Conservation (phyloP, 495 filamentous ascomycete species). For the Penicillium coprophilum region DNA sequence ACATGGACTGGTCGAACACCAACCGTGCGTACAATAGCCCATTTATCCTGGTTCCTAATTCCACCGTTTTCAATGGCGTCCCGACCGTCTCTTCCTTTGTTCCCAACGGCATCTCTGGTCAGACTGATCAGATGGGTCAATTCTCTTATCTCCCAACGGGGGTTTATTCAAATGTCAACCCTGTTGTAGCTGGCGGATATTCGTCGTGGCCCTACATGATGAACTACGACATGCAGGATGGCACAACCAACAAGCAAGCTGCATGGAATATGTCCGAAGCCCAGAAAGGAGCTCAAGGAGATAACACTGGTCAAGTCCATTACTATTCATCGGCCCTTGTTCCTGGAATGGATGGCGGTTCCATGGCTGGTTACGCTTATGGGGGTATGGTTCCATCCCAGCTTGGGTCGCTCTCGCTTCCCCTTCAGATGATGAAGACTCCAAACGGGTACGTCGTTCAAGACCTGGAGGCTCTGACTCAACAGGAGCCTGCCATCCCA, state of each 20-base stretch:
- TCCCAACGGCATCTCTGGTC: conserved; percentile 19
- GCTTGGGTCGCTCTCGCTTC: conserved; percentile 28
- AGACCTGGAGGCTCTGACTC: conserved; percentile 68
- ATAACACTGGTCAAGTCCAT: conserved; percentile 20
- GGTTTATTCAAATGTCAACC: conserved; percentile 27
- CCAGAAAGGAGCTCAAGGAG: conserved; percentile 23
- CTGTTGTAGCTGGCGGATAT: conserved; percentile 29
- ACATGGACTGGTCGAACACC: conserved; percentile 29
- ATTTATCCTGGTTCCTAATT: conserved; percentile 33
- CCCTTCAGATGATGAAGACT: conserved; percentile 46
- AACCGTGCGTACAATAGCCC: conserved; percentile 34
- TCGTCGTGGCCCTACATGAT: conserved; percentile 32
- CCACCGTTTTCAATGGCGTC: conserved; percentile 27
- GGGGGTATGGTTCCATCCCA: conserved; percentile 21
- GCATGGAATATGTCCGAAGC: conserved; percentile 26
- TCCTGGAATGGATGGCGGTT: conserved; percentile 22
- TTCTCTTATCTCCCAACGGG: conserved; percentile 31
- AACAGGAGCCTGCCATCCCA: conserved; percentile 80
- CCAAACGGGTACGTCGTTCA: conserved; percentile 57
- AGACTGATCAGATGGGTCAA: conserved; percentile 31
- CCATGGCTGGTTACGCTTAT: conserved; percentile 28
- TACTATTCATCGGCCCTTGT: conserved; percentile 23
- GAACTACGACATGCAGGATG: conserved; percentile 27
- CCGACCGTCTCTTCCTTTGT: conserved; percentile 28
- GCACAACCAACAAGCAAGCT: conserved; percentile 13